Evolutionary conservation across 371 early-diverging fungal species (phyloP), one percentile per base, ranked within the genome.

Genomic region (Mortierella sp.): DNA sequence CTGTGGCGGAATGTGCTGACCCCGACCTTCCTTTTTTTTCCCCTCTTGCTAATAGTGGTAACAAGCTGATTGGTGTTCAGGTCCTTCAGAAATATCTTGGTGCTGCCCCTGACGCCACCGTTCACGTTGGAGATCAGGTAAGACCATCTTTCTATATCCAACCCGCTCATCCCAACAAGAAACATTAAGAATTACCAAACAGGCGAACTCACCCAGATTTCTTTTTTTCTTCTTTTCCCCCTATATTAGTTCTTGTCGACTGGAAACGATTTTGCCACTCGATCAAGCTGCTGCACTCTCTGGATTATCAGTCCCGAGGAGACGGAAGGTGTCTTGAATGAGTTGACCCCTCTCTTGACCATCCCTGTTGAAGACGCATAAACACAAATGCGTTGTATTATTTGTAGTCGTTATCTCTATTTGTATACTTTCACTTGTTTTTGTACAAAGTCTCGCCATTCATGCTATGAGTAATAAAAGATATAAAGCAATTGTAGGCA

Each of bases 61-160:
- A 94, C 87, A 95, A 95, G 88, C 86, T 94, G 19, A 93, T 95
- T 54, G 95, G 95, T 78, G 95, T 95, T 1, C 90, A 91, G 73
- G 89, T 95, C n/a, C 86, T 97, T 57, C 94, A 93, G 82, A 83
- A 88, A 11, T 90, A 91, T 72, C 88, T 96, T 7, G 91, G 90
- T 7, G 90, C 91, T 34, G 86, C 86, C 5, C 89, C 93, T 8
- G 81, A 84, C 8, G 90, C 92, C 44, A 95, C 95, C 0, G 82
- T 97, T 71, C 97, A 97, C 80, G 94, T 96, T 44, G 96, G 96
- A 65, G 97, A 96, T 87, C 97, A 95, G 91, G 92, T 92, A 82
- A 44, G 81, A 47, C n/a, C 10, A 10, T 9, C n/a, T n/a, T 44
- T 21, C 48, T 38, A 42, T 42, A 16, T 47, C 8, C 34, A 19